Evolutionary conservation across 2,329 filamentous ascomycete species (phyloP).

Genomic region (Fusarium aywerte): DNA sequence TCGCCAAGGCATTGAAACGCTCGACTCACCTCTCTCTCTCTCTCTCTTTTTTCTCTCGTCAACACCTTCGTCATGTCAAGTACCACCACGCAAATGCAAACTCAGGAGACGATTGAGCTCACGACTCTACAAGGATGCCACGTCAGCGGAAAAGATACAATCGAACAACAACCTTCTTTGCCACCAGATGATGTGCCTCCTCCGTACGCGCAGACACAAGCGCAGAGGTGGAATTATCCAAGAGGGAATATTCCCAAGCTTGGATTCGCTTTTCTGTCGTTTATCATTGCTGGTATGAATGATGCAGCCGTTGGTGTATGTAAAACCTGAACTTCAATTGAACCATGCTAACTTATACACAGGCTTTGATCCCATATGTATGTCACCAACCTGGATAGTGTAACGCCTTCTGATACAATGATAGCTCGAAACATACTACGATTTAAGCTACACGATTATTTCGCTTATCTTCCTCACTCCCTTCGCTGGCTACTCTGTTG

Average conservation of each 20-base stretch:
- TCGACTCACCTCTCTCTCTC: not conserved
- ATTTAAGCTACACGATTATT: constrained; percentile 67
- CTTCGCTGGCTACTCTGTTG: constrained; percentile 69
- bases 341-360: not conserved
- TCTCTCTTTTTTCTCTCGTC: too few relatives aligned
- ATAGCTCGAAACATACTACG: constrained; percentile 70
- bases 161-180: not conserved
- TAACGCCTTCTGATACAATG: not conserved
- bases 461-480: constrained; percentile 73
- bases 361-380: constrained; percentile 45
- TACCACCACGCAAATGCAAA: constrained; percentile 20
- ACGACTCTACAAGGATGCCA: not conserved
- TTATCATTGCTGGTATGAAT: constrained; percentile 70
- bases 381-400: accelerated
- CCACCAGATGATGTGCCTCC: constrained; percentile 37
- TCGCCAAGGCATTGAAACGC: not conserved
- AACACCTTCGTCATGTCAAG: constrained; percentile 30
- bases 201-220: constrained; percentile 42
- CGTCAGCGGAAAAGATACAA: constrained; percentile 1
- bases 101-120: constrained; percentile 25
- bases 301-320: constrained; percentile 69
- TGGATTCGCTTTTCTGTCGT: constrained; percentile 64
- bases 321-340: not conserved
- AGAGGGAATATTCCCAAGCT: constrained; percentile 49
- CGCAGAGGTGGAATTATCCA: constrained; percentile 53